These are phyloP conservation scores for Plantago ovata DNA, from an alignment of 257 asterid species.

Conservation along the genomic window DNA sequence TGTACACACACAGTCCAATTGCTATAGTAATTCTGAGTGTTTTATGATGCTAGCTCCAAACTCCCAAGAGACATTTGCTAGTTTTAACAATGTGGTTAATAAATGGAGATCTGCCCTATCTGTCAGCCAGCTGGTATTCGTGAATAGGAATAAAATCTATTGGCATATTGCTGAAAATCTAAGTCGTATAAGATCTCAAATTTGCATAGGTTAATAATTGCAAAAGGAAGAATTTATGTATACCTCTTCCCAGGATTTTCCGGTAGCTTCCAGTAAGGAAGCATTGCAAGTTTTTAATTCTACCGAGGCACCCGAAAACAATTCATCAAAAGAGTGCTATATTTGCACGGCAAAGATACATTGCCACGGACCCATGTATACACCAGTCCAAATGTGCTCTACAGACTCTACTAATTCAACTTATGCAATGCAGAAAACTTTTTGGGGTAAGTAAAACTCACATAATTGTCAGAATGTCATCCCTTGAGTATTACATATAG, in stretches of 20 bases:
- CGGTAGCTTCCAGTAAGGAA: conserved; percentile 86
- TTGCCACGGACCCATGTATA: background rate
- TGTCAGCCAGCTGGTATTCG: background rate
- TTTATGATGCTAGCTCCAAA: background rate
- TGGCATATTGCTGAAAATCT: background rate
- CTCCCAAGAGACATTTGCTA: too few species aligned
- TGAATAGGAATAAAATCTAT: background rate
- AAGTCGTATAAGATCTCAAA: conserved; percentile 13
- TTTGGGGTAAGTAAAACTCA: conserved; percentile 40
- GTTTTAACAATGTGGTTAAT: background rate
- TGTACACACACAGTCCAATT: background rate
- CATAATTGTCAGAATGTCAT: conserved; percentile 78
- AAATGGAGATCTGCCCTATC: conserved; percentile 1
- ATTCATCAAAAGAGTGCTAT: conserved; percentile 3
- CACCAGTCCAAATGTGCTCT: background rate
- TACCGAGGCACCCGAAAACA: conserved; percentile 58
- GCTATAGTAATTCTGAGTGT: background rate
- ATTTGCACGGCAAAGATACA: conserved; percentile 7
- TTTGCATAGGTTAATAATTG: conserved; percentile 7
- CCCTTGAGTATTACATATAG: conserved; percentile 61
- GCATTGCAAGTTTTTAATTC: conserved; percentile 91
- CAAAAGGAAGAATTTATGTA: conserved; percentile 5
- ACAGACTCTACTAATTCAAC: background rate
- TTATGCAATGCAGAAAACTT: conserved; percentile 14
- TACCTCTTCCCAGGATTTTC: conserved; percentile 92